Conservation (phyloP, 2,329 filamentous ascomycete species). For the Akanthomyces lecanii region DNA sequence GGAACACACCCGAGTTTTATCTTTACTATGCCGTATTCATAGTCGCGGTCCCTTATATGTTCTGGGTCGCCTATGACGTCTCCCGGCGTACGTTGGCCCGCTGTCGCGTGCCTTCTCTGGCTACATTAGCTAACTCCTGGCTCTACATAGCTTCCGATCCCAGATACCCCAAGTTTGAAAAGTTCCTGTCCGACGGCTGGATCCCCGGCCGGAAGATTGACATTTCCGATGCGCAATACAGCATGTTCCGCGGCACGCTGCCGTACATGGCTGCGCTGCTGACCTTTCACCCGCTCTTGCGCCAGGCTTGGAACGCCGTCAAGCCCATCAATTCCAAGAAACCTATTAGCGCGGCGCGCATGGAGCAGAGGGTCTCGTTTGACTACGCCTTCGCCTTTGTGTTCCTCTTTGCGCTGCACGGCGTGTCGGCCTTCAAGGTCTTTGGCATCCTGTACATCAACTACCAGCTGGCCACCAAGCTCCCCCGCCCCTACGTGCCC, state of each 20-base stretch:
- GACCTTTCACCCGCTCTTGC: conserved; percentile 72
- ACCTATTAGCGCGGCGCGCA: conserved; percentile 50
- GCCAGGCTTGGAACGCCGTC: conserved; percentile 64
- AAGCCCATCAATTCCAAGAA: conserved; percentile 30
- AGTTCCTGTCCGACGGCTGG: conserved; percentile 76
- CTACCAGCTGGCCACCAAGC: conserved; percentile 67
- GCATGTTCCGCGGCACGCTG: conserved; percentile 78
- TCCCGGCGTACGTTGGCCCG: conserved; percentile 62
- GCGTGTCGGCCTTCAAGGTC: conserved; percentile 80
- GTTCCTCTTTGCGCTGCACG: conserved; percentile 77
- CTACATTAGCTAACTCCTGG: neutral
- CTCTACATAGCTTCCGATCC: conserved; percentile 65
- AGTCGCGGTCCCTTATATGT: conserved; percentile 74
- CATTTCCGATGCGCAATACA: conserved; percentile 84
- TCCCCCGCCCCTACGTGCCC: conserved; percentile 70
- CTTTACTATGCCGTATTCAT: conserved; percentile 70
- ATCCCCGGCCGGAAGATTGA: conserved; percentile 90
- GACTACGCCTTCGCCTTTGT: conserved; percentile 77
- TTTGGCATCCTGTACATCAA: conserved; percentile 76
- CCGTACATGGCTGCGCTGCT: conserved; percentile 74
- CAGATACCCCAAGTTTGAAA: conserved; percentile 70
- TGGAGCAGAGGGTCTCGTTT: conserved; percentile 71
- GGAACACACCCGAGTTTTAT: conserved; percentile 82
- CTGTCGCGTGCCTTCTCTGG: neutral
- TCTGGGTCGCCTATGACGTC: conserved; percentile 81